A percentile compares a stretch with the other conserved stretches of the same genome.
Evolutionary conservation across 352 stramenopile genomes (phyloP).

Genomic region (Pythium apleroticum): DNA sequence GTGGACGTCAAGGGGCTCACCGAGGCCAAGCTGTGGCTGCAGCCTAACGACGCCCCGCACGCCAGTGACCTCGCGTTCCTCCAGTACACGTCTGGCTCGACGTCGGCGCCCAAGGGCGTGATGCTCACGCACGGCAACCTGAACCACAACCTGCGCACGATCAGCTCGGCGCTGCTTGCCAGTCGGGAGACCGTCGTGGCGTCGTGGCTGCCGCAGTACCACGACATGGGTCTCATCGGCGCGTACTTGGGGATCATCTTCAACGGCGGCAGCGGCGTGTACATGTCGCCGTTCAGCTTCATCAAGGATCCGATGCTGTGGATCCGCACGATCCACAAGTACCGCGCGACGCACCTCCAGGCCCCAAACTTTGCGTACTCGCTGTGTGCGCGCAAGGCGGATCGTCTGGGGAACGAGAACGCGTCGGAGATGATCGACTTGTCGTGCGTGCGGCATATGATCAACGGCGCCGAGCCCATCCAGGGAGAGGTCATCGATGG

Average conservation of each 20-base stretch:
- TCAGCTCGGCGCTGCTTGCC: conserved; percentile 89
- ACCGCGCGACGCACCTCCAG: conserved; percentile 95
- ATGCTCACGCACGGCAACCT: conserved; percentile 97
- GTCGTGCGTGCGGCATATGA: conserved; percentile 93
- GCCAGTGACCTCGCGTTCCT: conserved; percentile 92
- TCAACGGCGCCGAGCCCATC: conserved; percentile 98
- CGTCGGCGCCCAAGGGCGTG: conserved; percentile 97
- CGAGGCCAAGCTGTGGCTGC: conserved; percentile 44
- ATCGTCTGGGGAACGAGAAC: conserved; percentile 37
- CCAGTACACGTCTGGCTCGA: conserved; percentile 99
- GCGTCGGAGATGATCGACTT: conserved; percentile 76
- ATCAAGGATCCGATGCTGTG: conserved; percentile 96
- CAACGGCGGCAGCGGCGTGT: conserved; percentile 92
- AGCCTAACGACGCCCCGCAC: conserved; percentile 33
- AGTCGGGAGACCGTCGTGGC: conserved; percentile 93
- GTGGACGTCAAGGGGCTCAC: conserved; percentile 43
- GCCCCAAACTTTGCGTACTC: conserved; percentile 99
- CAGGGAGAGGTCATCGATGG: conserved; percentile 81
- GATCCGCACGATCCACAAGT: conserved; percentile 90
- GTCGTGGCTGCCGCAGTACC: conserved; percentile 99
- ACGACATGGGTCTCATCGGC: conserved; percentile 99
- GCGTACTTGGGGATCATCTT: conserved; percentile 85
- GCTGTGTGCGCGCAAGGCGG: conserved; percentile 94
- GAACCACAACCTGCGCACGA: conserved; percentile 95
- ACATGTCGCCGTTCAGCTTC: conserved; percentile 98